Evolutionary conservation across 2,329 filamentous ascomycete species (phyloP).

Genomic region (Pseudogymnoascus sp.): DNA sequence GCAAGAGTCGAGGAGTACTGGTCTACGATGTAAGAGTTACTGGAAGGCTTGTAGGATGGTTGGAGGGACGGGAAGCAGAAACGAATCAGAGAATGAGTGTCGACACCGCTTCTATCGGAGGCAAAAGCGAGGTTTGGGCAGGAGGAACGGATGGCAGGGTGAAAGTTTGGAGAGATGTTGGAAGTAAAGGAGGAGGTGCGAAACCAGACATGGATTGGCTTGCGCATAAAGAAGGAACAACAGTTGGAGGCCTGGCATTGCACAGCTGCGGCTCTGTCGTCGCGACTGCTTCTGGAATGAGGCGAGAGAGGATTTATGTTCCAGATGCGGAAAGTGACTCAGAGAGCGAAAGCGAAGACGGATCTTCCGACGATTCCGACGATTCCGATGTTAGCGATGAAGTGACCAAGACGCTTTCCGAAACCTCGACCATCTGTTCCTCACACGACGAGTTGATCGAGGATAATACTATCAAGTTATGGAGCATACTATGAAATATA

Average conservation of each 20-base stretch:
- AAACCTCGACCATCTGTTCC: background rate
- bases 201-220: constrained; percentile 27
- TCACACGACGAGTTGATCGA: constrained; percentile 4
- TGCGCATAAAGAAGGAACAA: constrained; percentile 27
- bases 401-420: background rate
- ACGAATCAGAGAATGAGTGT: constrained; percentile 52
- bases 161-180: constrained; percentile 54
- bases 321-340: constrained; percentile 2
- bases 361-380: constrained; percentile 14
- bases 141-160: constrained; percentile 49
- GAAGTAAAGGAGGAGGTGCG: constrained; percentile 37
- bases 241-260: constrained; percentile 13
- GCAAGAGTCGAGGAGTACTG: constrained; percentile 47
- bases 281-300: constrained; percentile 30
- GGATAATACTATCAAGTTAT: constrained; percentile 42
- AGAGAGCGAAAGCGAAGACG: constrained; percentile 16
- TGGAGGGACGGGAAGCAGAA: constrained; percentile 43
- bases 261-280: constrained; percentile 29
- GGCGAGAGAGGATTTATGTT: constrained; percentile 11
- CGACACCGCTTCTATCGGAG: constrained; percentile 44
- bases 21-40: constrained; percentile 59
- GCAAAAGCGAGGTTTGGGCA: constrained; percentile 51
- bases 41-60: constrained; percentile 48
- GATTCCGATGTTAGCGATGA: constrained; percentile 14
- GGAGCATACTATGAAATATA: constrained; percentile 32